Percentiles rank a stretch among this genome's conserved stretches.
These are phyloP conservation scores for Diaporthe batatas DNA, from an alignment of 2,329 filamentous ascomycete genomes.

Conservation along the genomic window DNA sequence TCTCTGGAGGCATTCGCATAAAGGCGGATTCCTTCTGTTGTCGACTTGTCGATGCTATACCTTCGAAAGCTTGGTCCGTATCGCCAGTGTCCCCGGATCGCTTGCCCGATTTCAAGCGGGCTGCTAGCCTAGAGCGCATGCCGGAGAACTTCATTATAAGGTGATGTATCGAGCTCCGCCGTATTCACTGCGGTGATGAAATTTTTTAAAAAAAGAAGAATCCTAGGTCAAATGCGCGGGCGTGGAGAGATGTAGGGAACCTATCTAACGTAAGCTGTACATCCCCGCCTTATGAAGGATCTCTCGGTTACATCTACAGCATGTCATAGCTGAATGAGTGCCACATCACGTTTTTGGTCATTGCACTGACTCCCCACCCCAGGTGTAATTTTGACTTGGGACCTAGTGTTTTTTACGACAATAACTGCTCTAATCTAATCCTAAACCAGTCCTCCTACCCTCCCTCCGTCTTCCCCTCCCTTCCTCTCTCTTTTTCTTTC, in stretches of 20 bases:
- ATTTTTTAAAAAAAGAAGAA: constrained; percentile 3
- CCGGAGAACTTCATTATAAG: constrained; percentile 9
- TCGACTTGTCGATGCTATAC: constrained; percentile 16
- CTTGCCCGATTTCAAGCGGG: constrained; percentile 13
- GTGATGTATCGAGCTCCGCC: constrained; percentile 1
- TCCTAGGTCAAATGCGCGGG: constrained; percentile 9
- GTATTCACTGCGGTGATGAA: constrained; percentile 3
- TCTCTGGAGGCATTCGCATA: constrained; percentile 16
- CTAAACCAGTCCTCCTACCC: no score
- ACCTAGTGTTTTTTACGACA: no score
- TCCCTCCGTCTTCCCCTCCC: no score
- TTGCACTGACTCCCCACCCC: no score
- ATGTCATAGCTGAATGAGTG: no score
- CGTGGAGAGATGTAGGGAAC: constrained; percentile 14
- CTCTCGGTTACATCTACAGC: background rate
- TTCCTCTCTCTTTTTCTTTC: no score
- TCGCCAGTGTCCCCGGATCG: constrained; percentile 12
- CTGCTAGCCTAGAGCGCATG: constrained; percentile 15
- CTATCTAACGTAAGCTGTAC: constrained; percentile 14
- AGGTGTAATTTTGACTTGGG: no score
- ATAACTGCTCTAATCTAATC: no score
- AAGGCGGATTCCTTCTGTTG: constrained; percentile 15
- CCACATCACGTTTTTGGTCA: no score
- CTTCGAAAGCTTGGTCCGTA: constrained; percentile 15
- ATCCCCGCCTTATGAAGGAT: constrained; percentile 15